Evolutionary conservation across 345 rosid species (phyloP).

Genomic region (Sisymbrium irio): DNA sequence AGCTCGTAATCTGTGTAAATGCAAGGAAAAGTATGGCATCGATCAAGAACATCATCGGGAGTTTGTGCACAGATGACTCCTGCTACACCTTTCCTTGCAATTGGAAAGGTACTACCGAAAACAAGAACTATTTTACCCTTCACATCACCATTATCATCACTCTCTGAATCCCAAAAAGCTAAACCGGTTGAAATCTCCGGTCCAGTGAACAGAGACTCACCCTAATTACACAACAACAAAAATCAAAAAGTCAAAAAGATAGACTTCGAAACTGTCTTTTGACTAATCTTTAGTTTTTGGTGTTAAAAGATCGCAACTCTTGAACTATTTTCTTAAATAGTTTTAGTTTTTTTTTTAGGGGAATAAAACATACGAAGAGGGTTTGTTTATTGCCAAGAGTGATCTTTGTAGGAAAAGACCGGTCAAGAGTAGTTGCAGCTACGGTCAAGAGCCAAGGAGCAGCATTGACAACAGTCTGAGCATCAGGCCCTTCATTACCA

Average conservation of each 20-base stretch:
- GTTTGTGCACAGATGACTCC: constrained; percentile 30
- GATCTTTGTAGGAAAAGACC: constrained; percentile 42
- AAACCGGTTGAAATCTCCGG: constrained; percentile 22
- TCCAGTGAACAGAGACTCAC: constrained; percentile 34
- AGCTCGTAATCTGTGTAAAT: constrained; percentile 29
- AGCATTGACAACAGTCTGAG: constrained; percentile 39
- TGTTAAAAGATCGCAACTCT: background rate
- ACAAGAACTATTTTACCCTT: constrained; percentile 27
- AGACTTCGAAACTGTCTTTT: too few relatives aligned
- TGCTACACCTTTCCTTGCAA: constrained; percentile 17
- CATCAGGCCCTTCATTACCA: constrained; percentile 34
- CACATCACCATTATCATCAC: constrained; percentile 13
- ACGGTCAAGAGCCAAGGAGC: constrained; percentile 54
- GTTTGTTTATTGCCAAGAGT: constrained; percentile 36
- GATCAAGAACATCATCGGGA: constrained; percentile 9
- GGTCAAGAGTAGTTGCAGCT: constrained; percentile 48
- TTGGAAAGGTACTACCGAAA: background rate
- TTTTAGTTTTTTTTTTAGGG: background rate
- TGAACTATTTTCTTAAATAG: background rate
- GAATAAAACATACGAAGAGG: constrained; percentile 9
- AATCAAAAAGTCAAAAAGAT: too few relatives aligned
- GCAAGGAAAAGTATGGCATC: constrained; percentile 9
- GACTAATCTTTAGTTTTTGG: too few relatives aligned
- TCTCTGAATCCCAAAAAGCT: background rate
- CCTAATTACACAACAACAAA: constrained; percentile 34